Evolutionary conservation across 176 grass and related monocot genomes (phyloP).

Genomic region (Secale cereale): DNA sequence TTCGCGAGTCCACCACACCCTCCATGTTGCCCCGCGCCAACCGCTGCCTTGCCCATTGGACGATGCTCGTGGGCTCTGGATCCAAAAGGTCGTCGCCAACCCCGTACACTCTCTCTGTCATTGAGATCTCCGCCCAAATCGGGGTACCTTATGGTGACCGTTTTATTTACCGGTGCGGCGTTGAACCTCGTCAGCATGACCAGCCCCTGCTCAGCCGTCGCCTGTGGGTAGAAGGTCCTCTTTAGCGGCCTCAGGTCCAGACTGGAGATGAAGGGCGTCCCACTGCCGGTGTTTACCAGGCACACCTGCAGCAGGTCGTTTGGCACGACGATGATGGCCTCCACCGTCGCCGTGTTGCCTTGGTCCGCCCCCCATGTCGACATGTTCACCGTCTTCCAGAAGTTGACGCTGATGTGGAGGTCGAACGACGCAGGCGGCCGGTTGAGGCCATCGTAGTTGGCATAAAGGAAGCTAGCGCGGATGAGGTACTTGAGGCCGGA

Average conservation of each 20-base stretch:
- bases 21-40: neutral
- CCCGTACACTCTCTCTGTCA: neutral
- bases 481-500: conserved; percentile 26
- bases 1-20: neutral
- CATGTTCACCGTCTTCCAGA: conserved; percentile 36
- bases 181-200: neutral
- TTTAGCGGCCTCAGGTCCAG: conserved; percentile 55
- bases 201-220: conserved; percentile 23
- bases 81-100: neutral
- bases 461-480: neutral
- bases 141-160: conserved; percentile 26
- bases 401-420: conserved; percentile 23
- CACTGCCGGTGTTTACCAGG: neutral
- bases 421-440: neutral
- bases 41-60: neutral
- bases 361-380: neutral
- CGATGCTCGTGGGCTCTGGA: neutral
- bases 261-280: neutral
- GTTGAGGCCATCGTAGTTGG: neutral
- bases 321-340: conserved; percentile 5
- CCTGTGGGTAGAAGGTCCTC: conserved; percentile 10
- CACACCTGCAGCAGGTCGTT: neutral
- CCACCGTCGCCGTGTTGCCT: neutral
- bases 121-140: conserved; percentile 18
- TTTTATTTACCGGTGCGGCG: neutral